Evolutionary conservation across 495 filamentous ascomycete species (phyloP), one percentile per base, ranked within the genome.

Genomic region (Staphylotrichum tortipilum): DNA sequence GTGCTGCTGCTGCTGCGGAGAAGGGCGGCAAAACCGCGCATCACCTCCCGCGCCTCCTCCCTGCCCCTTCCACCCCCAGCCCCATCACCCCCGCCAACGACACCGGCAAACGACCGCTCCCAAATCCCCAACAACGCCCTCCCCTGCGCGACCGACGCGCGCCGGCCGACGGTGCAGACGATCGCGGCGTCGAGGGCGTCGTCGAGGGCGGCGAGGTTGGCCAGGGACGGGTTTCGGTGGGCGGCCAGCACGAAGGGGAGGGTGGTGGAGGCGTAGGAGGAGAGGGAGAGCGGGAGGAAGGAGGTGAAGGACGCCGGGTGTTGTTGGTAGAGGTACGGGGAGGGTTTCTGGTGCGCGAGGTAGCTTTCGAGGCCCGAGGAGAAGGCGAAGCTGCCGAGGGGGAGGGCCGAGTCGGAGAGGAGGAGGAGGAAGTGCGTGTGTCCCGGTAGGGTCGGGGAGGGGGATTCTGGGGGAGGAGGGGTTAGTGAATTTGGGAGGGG

Each of bases 311-410:
- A 66, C 23, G 64, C 40, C 0, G 66, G 57, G 61, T 67, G 49
- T 36, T 18, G 42, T 28, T n/a, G 26, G 6, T 34, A 21, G 14
- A 36, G n/a, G 22, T 35, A 12, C 66, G 61, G 35, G 57, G 47
- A 36, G 50, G 43, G 14, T 29, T 76, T 70, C 44, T 82, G 78
- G 72, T 97, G 92, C 2, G 87, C 84, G 23, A 95, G 81, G 66
- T 88, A 96, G 43, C 90, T 96, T 64, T 99, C 92, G 28, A 99
- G 79, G 0, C 91, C 90, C 56, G 79, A 85, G 72, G 85, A 90
- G 78, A 95, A 99, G 53, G 92, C 92, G 70, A 99, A 99, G 34
- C 89, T 94, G 59, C 94, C 94, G 0, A 99, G 74, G 7, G 92
- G 92, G 7, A 99, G 82, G 31, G 92, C 92, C 7, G 92, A 95